Conservation (phyloP, 331 rosid species). For the Malus hybrid region DNA sequence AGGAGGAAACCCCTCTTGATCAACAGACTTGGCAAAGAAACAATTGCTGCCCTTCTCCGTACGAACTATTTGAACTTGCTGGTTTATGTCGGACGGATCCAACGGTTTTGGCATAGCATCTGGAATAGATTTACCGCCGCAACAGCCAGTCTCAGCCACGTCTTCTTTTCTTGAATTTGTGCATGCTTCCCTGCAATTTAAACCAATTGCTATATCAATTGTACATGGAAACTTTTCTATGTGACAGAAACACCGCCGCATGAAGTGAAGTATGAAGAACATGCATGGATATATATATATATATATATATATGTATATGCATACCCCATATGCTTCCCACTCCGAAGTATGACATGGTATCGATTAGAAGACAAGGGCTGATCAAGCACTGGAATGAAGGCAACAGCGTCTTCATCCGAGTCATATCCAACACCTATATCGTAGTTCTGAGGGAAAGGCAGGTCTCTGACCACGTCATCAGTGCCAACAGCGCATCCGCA, state of each 20-base stretch:
- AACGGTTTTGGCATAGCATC: constrained; percentile 44
- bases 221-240: not conserved
- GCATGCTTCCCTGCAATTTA: constrained; percentile 19
- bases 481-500: constrained; percentile 22
- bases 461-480: not conserved
- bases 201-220: not conserved
- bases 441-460: constrained; percentile 65
- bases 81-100: constrained; percentile 34
- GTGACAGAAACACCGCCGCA: not conserved
- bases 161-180: constrained; percentile 47
- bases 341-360: constrained; percentile 34
- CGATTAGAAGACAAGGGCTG: constrained; percentile 47
- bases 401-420: not conserved
- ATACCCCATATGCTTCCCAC: constrained; percentile 12
- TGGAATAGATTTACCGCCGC: constrained; percentile 4
- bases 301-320: not conserved
- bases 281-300: not conserved
- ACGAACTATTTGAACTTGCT: constrained; percentile 44
- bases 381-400: constrained; percentile 46
- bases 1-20: constrained; percentile 18
- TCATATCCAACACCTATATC: constrained; percentile 5
- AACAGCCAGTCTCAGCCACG: constrained; percentile 14
- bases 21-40: constrained; percentile 15
- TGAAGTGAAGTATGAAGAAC: not conserved
- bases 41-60: not conserved